Percentiles rank a stretch among this genome's conserved stretches.
Conservation (phyloP, 163 green algal species). For the Scenedesmus sp. region DNA sequence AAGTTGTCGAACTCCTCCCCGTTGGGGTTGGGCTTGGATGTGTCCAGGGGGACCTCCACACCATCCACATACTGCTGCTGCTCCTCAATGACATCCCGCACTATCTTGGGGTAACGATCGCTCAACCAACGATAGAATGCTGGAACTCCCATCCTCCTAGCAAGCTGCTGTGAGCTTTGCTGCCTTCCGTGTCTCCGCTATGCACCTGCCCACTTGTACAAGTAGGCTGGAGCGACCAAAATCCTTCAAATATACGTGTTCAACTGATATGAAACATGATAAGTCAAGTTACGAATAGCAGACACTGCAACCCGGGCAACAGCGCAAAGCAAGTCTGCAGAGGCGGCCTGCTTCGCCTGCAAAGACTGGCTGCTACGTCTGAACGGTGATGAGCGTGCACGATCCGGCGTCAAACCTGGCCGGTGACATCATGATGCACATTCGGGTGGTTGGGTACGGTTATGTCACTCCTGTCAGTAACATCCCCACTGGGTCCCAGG, state of each 20-base stretch:
- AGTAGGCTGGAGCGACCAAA: background rate
- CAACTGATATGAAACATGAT: background rate
- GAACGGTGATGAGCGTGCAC: background rate
- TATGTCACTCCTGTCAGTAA: background rate
- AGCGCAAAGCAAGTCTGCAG: background rate
- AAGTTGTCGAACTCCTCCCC: constrained; percentile 97
- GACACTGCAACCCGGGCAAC: background rate
- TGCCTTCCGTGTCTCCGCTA: background rate
- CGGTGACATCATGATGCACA: background rate
- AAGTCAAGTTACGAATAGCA: background rate
- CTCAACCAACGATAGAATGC: constrained; percentile 98
- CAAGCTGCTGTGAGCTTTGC: background rate
- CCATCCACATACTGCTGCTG: constrained; percentile 81
- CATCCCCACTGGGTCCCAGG: background rate
- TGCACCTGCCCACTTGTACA: background rate
- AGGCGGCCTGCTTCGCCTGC: background rate
- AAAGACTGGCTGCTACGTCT: background rate
- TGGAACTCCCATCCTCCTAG: constrained; percentile 93
- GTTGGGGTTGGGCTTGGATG: constrained; percentile 94
- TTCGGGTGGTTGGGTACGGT: background rate
- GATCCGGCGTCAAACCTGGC: background rate
- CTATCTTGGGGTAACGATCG: constrained; percentile 96
- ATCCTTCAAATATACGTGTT: background rate
- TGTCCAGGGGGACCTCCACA: constrained; percentile 92
- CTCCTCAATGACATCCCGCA: constrained; percentile 95